Evolutionary conservation across 2,329 filamentous ascomycete genomes (phyloP).

Genomic region (Cordyceps tenuipes): DNA sequence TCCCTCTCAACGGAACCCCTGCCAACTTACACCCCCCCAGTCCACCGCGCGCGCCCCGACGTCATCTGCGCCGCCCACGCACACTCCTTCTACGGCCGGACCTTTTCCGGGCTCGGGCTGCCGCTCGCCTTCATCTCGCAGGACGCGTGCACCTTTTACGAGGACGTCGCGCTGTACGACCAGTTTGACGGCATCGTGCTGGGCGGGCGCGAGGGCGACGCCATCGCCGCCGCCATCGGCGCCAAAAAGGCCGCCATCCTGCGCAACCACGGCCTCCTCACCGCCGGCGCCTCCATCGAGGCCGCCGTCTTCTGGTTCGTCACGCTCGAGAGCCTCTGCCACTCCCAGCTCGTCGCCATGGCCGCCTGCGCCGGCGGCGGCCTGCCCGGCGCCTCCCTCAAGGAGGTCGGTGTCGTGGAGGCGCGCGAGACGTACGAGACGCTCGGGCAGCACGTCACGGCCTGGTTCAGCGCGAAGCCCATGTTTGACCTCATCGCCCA

Average conservation of each 20-base stretch:
- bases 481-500: conserved; percentile 10
- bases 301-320: conserved; percentile 47
- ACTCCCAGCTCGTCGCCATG: conserved; percentile 44
- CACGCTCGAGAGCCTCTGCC: conserved; percentile 40
- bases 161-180: conserved; percentile 35
- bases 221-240: conserved; percentile 40
- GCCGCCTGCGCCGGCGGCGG: conserved; percentile 30
- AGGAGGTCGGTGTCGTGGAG: conserved; percentile 61
- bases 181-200: conserved; percentile 46
- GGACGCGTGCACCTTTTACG: conserved; percentile 54
- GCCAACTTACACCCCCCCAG: no score
- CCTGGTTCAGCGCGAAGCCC: conserved; percentile 53
- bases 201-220: conserved; percentile 40
- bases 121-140: conserved; percentile 58
- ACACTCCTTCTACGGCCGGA: conserved; percentile 44
- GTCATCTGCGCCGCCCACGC: conserved; percentile 46
- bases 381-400: conserved; percentile 47
- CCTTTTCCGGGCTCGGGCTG: conserved; percentile 54
- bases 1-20: no score
- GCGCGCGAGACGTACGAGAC: conserved; percentile 59
- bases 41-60: conserved; percentile 47
- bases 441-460: conserved; percentile 51
- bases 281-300: conserved; percentile 41
- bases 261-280: conserved; percentile 48
- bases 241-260: conserved; percentile 42